Evolutionary conservation across 768 basidiomycete species (phyloP).

Genomic region (Cyclocybe aegerita): DNA sequence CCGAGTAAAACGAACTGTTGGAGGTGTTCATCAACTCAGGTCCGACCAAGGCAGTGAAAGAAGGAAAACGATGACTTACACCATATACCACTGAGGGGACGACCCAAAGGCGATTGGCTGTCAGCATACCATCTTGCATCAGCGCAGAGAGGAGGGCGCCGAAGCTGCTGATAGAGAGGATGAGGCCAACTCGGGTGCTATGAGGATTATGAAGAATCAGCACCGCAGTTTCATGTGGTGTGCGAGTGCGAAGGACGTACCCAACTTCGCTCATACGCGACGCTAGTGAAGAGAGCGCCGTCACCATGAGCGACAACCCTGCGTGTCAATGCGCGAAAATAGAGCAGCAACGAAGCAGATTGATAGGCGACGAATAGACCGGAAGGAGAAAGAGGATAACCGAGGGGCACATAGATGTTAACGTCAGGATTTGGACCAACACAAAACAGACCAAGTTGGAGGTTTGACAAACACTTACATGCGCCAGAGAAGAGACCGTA

Average conservation of each 20-base stretch:
- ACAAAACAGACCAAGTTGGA: neutral
- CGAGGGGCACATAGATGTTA: too few species aligned
- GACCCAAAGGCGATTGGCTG: constrained; percentile 28
- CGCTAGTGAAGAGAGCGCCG: constrained; percentile 17
- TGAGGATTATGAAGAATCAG: neutral
- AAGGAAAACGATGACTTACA: constrained; percentile 20
- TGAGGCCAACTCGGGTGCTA: constrained; percentile 37
- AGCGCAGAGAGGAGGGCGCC: constrained; percentile 31
- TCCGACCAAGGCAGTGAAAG: neutral
- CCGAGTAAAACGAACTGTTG: constrained; percentile 15
- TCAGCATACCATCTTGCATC: constrained; percentile 35
- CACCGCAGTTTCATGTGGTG: neutral
- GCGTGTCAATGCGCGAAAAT: neutral
- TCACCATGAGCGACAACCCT: constrained; percentile 19
- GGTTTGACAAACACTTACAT: constrained; percentile 26
- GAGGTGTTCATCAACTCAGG: neutral
- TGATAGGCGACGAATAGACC: neutral
- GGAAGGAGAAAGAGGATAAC: too few species aligned
- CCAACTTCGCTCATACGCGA: constrained; percentile 15
- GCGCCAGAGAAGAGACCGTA: constrained; percentile 52
- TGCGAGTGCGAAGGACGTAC: neutral
- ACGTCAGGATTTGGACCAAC: too few species aligned
- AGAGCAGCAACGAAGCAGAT: neutral
- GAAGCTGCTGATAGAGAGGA: constrained; percentile 31
- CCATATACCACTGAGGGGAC: constrained; percentile 33